Evolutionary conservation across 2,329 filamentous ascomycete genomes (phyloP).

Genomic region (Fusarium denticulatum): DNA sequence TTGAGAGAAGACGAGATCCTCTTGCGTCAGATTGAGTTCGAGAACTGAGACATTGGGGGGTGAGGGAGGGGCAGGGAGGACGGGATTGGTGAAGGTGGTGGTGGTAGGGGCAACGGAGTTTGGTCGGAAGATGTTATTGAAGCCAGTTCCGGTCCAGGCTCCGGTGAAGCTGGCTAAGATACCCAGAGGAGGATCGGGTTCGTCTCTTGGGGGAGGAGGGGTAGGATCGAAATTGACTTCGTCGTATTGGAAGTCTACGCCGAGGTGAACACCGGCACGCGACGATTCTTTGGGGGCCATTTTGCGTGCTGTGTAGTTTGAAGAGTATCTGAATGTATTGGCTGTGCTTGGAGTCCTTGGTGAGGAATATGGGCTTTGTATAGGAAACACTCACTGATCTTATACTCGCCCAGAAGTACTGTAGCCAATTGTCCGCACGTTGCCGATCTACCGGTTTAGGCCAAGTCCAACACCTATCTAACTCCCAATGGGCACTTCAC

Average conservation of each 20-base stretch:
- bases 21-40: not conserved
- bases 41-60: conserved; percentile 11
- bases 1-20: not conserved
- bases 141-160: conserved; percentile 1
- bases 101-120: not conserved
- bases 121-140: not conserved
- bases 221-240: conserved; percentile 5
- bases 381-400: not conserved
- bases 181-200: not conserved
- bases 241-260: not conserved
- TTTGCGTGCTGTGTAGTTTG: not conserved
- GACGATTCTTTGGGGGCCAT: not conserved
- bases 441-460: no score
- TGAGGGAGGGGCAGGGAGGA: not conserved
- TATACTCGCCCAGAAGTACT: not conserved
- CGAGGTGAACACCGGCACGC: conserved; percentile 1
- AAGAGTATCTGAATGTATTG: accelerated
- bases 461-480: not conserved
- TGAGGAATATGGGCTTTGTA: not conserved
- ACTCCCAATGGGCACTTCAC: not conserved
- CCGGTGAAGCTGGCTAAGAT: not conserved
- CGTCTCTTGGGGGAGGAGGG: not conserved
- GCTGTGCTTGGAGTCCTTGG: no score
- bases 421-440: no score
- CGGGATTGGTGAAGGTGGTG: not conserved